Evolutionary conservation across 2,329 filamentous ascomycete species (phyloP), one percentile per base, ranked within the genome.

Genomic region (Aspergillus clavatus): DNA sequence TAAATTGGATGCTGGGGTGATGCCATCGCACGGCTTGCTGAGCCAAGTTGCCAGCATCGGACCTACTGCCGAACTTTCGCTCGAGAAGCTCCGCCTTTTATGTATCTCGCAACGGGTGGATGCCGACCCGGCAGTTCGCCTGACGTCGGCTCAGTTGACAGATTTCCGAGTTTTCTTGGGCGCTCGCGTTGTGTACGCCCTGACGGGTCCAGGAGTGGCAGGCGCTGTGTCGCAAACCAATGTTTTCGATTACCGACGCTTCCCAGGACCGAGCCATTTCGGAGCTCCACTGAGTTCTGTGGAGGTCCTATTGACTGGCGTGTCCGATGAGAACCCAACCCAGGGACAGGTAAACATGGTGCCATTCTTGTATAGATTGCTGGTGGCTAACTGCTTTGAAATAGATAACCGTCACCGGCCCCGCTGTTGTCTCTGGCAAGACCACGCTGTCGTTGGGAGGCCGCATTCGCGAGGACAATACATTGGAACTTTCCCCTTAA

Each of bases 201-300:
- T 98, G 43, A 86, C 89, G 14, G 83, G 86, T 1, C 75, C 88
- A 19, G 80, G 81, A 49, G 87, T 97, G n/a, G 91, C 90, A 2
- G 93, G 93, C 28, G 85, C 90, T 1, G 80, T 95, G n/a, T 75
- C 85, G 1, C 91, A 97, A 70, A 95, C 87, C 6, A 83, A 87
- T 50, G 77, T 90, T 29, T 94, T 87, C 61, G 91, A 97, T 64
- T 97, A 97, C 66, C 76, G 91, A 39, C 69, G 68, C 27, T 65
- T 68, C 14, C 51, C 54, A 10, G 68, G 68, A 36, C 69, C 72
- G 37, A 74, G 68, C 46, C 89, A 95, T 65, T 95, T 97, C 60
- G 93, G 93, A 3, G 76, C 85, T 7, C 90, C 91, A 2, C 62
- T 93, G 31, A 87, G 85, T 52, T 85, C 82, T 56, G 78, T 91